Conservation (phyloP, 2,329 filamentous ascomycete species). For the Rutstroemia sp. region DNA sequence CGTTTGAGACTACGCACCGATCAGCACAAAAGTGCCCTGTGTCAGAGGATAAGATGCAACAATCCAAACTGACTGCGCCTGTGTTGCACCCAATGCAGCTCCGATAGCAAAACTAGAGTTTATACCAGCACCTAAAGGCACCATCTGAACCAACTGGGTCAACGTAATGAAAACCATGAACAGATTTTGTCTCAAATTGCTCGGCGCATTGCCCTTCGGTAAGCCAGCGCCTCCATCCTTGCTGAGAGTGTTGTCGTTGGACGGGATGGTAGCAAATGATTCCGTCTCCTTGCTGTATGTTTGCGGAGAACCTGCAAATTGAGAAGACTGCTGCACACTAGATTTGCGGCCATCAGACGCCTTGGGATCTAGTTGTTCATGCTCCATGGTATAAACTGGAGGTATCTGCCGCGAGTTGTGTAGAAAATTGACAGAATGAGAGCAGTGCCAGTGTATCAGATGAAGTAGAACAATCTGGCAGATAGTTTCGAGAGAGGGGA, state of each 20-base stretch:
- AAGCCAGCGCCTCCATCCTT: background rate
- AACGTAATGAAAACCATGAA: slow-evolving; percentile 6
- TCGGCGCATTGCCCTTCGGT: background rate
- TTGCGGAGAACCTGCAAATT: background rate
- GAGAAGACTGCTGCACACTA: background rate
- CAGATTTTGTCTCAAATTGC: background rate
- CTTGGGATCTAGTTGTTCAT: background rate
- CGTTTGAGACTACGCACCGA: background rate
- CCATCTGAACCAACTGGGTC: slow-evolving; percentile 7
- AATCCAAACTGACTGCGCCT: background rate
- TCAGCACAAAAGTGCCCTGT: slow-evolving; percentile 11
- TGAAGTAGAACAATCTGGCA: too few species aligned
- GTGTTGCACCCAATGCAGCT: slow-evolving; percentile 1
- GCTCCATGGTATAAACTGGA: background rate
- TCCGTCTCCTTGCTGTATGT: background rate
- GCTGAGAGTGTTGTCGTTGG: background rate
- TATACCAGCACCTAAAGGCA: slow-evolving; percentile 5
- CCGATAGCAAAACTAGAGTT: slow-evolving; percentile 3
- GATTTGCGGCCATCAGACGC: background rate
- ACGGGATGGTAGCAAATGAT: background rate
- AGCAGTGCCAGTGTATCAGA: too few species aligned
- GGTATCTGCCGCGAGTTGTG: too few species aligned
- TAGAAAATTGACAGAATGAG: too few species aligned
- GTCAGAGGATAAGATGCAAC: slow-evolving; percentile 9
- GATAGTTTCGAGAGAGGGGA: too few species aligned